Evolutionary conservation across 768 basidiomycete genomes (phyloP).

Genomic region (Dictyophora rubrovolvata): DNA sequence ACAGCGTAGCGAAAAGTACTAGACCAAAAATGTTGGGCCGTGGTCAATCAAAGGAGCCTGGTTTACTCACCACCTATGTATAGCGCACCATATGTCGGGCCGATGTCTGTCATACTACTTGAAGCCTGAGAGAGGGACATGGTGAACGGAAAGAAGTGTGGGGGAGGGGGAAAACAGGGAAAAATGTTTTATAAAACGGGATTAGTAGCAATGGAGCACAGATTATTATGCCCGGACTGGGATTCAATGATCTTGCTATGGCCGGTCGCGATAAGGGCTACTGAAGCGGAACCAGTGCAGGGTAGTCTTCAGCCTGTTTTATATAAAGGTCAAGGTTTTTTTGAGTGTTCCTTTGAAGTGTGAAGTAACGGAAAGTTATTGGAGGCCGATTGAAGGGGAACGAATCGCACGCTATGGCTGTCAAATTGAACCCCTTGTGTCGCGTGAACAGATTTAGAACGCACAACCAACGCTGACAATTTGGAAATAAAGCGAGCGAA

Average conservation of each 20-base stretch:
- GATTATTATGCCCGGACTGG: too few relatives aligned
- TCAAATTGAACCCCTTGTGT: background rate
- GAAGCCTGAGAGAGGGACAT: too few relatives aligned
- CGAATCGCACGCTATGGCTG: background rate
- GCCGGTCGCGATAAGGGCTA: too few relatives aligned
- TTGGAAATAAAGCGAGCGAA: too few relatives aligned
- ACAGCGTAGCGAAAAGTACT: slow-evolving; percentile 6
- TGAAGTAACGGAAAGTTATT: background rate
- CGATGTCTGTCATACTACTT: background rate
- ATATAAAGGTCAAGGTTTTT: background rate
- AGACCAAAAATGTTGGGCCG: background rate
- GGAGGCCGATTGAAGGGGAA: background rate
- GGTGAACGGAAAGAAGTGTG: too few relatives aligned
- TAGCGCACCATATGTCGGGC: background rate
- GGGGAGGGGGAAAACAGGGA: too few relatives aligned
- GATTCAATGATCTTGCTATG: too few relatives aligned
- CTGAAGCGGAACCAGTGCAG: too few relatives aligned
- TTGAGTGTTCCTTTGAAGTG: background rate
- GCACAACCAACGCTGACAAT: too few relatives aligned
- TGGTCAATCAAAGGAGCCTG: background rate
- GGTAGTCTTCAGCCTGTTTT: background rate
- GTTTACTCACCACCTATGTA: slow-evolving; percentile 2
- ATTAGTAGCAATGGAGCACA: too few relatives aligned
- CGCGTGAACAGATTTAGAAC: too few relatives aligned
- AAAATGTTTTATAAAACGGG: too few relatives aligned